Base-by-base conservation (phyloP, 2,329 filamentous ascomycete species). In the Parasarocladium wereldwijsianum region DNA sequence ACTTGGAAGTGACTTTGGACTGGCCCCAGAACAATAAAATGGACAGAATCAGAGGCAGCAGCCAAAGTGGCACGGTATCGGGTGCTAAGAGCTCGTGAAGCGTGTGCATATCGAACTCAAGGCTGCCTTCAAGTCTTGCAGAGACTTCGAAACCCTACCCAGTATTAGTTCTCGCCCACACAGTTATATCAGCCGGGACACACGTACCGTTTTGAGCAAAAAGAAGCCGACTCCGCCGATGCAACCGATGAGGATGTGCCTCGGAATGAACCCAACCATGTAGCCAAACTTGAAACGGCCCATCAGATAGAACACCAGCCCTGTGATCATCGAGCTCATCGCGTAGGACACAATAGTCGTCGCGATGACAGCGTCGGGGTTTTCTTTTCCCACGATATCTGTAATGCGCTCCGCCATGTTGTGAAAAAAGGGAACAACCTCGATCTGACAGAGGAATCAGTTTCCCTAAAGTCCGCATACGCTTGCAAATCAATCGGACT, bases 211-310 rank as follows among this genome's bases (percentile, higher is more conserved):
- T 30, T 83, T 73, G 29, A 94, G 63, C 13, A 98, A 64, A 53
- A 98, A 98, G 68, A 85, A 93, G 5, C 90, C 90, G 7, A 98
- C 90, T 37, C 90, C 90, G 24, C 90, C 90, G 40, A 98, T 96
- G 46, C 90, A 98, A 32, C 90, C 90, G 37, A 94, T 93, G 18
- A 98, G 60, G 41, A 98, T 98, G 43, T 93, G 87, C 25, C 90
- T 74, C 5, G 90, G 90, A 42, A 98, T 96, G 57, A 98, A 98
- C 35, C 86, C 90, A 36, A 96, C 85, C 37, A 98, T 71, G 37
- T 86, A 92, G 18, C 90, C 90, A 32, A 96, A 72, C 44, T 74
- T 76, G 56, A 86, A 92, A 20, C 69, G 68, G 31, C 90, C 90
- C 63, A 98, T 87, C 8, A 81, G 59, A 46, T 90, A 93, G 58